Percentiles rank a stretch among this genome's conserved stretches.
phyloP scores from a whole-genome alignment of 2,329 filamentous ascomycete species.

The Phoma sp. region DNA sequence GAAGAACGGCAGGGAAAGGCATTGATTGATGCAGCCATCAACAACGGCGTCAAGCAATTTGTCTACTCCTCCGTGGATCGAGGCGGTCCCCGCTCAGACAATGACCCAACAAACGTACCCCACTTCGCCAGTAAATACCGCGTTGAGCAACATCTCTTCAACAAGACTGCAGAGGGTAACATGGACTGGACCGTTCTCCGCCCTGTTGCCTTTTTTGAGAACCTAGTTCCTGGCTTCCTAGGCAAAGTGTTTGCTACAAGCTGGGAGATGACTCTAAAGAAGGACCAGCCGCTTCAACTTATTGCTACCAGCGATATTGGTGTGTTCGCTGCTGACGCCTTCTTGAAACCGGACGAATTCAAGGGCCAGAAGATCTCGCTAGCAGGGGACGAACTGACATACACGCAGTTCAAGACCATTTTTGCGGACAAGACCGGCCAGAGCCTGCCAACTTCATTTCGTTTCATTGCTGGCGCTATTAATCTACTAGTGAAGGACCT shows the following conservation, averaged over 20 bases:
- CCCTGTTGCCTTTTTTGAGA: conserved; percentile 68
- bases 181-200: conserved; percentile 68
- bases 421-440: conserved; percentile 56
- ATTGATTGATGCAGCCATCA: conserved; percentile 44
- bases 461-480: conserved; percentile 39
- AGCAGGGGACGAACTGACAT: conserved; percentile 59
- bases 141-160: conserved; percentile 66
- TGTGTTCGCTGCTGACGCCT: conserved; percentile 55
- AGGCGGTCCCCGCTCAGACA: conserved; percentile 52
- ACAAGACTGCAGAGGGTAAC: conserved; percentile 36
- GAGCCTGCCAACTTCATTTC: conserved; percentile 51
- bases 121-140: conserved; percentile 68
- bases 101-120: conserved; percentile 62
- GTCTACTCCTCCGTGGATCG: conserved; percentile 50
- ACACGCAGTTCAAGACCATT: conserved; percentile 47
- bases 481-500: conserved; percentile 49
- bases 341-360: conserved; percentile 51
- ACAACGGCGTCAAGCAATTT: conserved; percentile 44
- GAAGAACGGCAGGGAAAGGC: conserved; percentile 50
- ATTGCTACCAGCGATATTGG: conserved; percentile 57
- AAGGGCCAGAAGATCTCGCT: conserved; percentile 52
- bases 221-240: conserved; percentile 55
- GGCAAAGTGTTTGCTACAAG: conserved; percentile 56
- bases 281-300: conserved; percentile 44
- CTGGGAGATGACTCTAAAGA: conserved; percentile 42